Evolutionary conservation across 208 protist species (phyloP).

Genomic region (Leishmania gerbilli): DNA sequence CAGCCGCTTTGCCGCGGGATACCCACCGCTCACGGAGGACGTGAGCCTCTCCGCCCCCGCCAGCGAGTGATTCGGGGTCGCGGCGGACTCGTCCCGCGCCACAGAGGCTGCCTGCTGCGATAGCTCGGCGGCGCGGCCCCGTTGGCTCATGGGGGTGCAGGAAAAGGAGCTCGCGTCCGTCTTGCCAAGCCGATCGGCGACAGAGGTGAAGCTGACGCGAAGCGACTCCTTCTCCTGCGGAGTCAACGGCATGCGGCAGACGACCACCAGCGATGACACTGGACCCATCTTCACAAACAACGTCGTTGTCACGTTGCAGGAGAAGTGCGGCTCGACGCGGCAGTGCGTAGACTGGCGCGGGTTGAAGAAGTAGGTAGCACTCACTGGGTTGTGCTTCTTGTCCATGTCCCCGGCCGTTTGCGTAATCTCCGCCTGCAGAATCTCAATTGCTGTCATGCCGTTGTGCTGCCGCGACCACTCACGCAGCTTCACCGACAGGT

Average conservation of each 20-base stretch:
- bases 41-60: not conserved
- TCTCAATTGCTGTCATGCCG: conserved; percentile 14
- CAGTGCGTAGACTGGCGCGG: conserved; percentile 31
- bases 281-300: conserved; percentile 12
- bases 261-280: conserved; percentile 30
- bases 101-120: conserved; percentile 10
- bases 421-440: conserved; percentile 32
- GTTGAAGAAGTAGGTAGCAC: conserved; percentile 39
- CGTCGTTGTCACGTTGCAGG: conserved; percentile 28
- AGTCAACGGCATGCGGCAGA: conserved; percentile 39
- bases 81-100: not conserved
- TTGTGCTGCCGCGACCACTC: conserved; percentile 20
- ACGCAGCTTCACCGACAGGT: conserved; percentile 21
- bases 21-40: not conserved
- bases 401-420: conserved; percentile 45
- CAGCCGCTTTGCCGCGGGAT: conserved; percentile 22
- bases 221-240: conserved; percentile 23
- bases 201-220: conserved; percentile 13
- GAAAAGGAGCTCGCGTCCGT: conserved; percentile 26
- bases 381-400: conserved; percentile 28
- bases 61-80: not conserved
- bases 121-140: not conserved
- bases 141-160: conserved; percentile 16
- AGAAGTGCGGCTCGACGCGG: conserved; percentile 25
- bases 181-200: conserved; percentile 18